Base-by-base conservation (phyloP, 129 eudicot genomes). In the Artemisia argyi region DNA sequence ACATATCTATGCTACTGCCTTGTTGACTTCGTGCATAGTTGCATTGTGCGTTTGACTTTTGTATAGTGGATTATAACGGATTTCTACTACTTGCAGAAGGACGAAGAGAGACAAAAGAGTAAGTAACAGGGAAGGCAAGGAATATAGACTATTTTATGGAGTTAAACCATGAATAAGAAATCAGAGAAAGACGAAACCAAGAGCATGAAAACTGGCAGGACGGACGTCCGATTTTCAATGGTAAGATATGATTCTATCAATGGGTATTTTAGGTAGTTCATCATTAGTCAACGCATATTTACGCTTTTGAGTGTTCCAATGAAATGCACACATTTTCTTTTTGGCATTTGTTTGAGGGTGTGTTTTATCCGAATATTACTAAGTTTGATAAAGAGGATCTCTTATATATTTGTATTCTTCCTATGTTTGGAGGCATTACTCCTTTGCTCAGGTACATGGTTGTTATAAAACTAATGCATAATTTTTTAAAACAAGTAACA, bases 371-470 rank as follows among this genome's bases (percentile, higher is more conserved):
- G 97, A 90, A 72, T 96, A 87, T 42, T 96, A 91, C 14, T 87
- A 96, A 12, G 30, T 26, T 26, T 3, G 30, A 26, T 26, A 94
- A 90, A 80, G 98, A 94, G 83, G 30, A 26, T 26, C 30, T 26
- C 30, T 26, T 26, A 28, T 28, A 28, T 28, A 28, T 28, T 28
- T 28, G 32, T 97, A 90, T 72, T 88, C 90, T 74, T 94, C 90
- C 80, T 94, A 94, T 69, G 97, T 90, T 53, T 90, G 98, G 98
- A 90, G 97, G 85, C 80, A 90, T 32, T 94, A 94, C 78, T 90
- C 97, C 44, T 94, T 94, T 79, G 97, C 98, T 65, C 97, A 94
- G 97, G 98, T 94, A 78, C 66, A 54, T 68, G 42, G 42, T 32
- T 32, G 0, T 32, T 0, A 32, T 32, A 6, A 32, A 32, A 32